These are phyloP conservation scores for Trypanosoma avium DNA, from an alignment of 208 protist genomes.

Conservation along the genomic window DNA sequence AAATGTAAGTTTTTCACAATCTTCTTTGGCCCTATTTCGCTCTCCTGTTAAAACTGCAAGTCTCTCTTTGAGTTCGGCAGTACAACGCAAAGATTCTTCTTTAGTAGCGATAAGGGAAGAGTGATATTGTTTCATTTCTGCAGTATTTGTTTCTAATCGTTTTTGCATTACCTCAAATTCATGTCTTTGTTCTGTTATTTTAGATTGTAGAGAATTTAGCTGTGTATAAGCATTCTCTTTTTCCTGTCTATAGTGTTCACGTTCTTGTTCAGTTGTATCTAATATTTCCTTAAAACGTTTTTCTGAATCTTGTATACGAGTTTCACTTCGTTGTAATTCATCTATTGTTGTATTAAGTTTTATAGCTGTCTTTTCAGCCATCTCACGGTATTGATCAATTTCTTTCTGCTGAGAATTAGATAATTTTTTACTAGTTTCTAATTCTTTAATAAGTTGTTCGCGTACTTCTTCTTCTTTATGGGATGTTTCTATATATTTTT, in stretches of 20 bases:
- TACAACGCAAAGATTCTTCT: slow-evolving; percentile 21
- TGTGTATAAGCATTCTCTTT: slow-evolving; percentile 4
- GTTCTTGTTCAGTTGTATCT: slow-evolving; percentile 6
- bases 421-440: slow-evolving; percentile 15
- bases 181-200: slow-evolving; percentile 24
- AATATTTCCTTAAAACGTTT: not conserved
- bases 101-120: not conserved
- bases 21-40: slow-evolving; percentile 26
- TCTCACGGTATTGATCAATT: slow-evolving; percentile 12
- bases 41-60: slow-evolving; percentile 32
- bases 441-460: slow-evolving; percentile 4
- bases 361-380: not conserved
- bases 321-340: slow-evolving; percentile 15
- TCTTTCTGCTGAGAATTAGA: slow-evolving; percentile 19
- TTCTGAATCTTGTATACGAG: not conserved
- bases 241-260: slow-evolving; percentile 20
- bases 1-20: slow-evolving; percentile 42
- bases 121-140: slow-evolving; percentile 25
- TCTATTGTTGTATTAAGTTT: slow-evolving; percentile 10
- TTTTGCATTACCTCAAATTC: slow-evolving; percentile 28
- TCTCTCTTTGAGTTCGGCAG: slow-evolving; percentile 42
- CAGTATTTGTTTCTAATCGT: slow-evolving; percentile 1
- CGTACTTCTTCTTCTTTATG: slow-evolving; percentile 7
- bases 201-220: slow-evolving; percentile 7
- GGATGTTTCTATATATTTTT: not conserved